A percentile compares a stretch with the other conserved stretches of the same genome.
These are phyloP conservation scores for Tulasnella sp. DNA, from an alignment of 768 basidiomycete genomes.

Conservation along the genomic window DNA sequence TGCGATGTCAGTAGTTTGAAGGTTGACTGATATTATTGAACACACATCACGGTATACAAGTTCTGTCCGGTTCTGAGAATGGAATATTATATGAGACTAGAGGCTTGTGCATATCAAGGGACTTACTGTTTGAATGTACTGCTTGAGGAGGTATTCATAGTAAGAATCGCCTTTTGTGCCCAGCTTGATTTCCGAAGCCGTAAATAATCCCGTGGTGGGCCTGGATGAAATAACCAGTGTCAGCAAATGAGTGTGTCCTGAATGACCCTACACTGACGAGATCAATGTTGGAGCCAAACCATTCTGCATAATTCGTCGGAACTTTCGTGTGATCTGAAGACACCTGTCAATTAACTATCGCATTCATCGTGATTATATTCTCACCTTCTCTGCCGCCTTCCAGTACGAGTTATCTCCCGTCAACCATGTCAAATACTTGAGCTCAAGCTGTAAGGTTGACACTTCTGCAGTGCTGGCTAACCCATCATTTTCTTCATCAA, in stretches of 20 bases:
- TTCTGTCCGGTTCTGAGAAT: slow-evolving; percentile 55
- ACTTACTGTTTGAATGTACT: slow-evolving; percentile 67
- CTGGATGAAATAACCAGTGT: slow-evolving; percentile 24
- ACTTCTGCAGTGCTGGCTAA: slow-evolving; percentile 73
- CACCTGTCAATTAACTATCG: neutral
- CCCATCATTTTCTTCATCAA: slow-evolving; percentile 44
- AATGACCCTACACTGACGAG: slow-evolving; percentile 36
- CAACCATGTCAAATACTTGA: slow-evolving; percentile 71
- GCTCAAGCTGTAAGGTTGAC: slow-evolving; percentile 81
- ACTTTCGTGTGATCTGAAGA: neutral
- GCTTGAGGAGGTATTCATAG: slow-evolving; percentile 86
- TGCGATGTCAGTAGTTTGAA: neutral
- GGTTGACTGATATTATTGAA: slow-evolving; percentile 1
- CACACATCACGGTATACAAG: slow-evolving; percentile 59
- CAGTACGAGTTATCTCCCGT: slow-evolving; percentile 71
- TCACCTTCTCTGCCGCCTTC: slow-evolving; percentile 61
- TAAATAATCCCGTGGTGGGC: slow-evolving; percentile 38
- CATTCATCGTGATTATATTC: neutral
- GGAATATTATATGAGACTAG: too few species aligned
- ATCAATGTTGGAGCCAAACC: slow-evolving; percentile 60
- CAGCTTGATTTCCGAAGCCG: slow-evolving; percentile 64
- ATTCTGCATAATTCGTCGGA: neutral
- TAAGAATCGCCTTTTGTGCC: slow-evolving; percentile 89
- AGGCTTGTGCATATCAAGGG: neutral
- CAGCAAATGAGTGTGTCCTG: neutral